Evolutionary conservation across 441 rosid species (phyloP).

Genomic region (Francoa sonchifolia): DNA sequence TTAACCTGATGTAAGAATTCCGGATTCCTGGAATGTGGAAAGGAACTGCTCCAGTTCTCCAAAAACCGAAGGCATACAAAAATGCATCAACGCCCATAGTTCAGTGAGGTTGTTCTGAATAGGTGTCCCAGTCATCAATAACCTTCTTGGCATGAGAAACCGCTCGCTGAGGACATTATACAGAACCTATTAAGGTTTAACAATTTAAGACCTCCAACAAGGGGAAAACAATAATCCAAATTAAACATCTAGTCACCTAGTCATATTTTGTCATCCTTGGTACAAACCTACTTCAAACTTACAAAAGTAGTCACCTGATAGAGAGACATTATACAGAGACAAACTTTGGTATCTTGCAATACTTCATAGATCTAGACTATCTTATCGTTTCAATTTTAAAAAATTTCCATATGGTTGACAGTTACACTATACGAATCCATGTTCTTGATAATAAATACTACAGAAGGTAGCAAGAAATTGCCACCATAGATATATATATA

Average conservation of each 20-base stretch:
- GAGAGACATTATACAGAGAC: too few relatives aligned
- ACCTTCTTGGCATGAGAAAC: constrained; percentile 71
- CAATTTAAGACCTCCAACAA: not conserved
- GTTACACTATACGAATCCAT: too few relatives aligned
- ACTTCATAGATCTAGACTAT: too few relatives aligned
- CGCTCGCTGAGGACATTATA: constrained; percentile 49
- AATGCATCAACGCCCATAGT: constrained; percentile 90
- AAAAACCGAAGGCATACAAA: constrained; percentile 81
- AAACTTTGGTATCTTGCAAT: too few relatives aligned
- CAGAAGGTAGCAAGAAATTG: too few relatives aligned
- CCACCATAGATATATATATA: too few relatives aligned
- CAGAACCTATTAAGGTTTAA: constrained; percentile 43
- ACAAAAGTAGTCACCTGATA: too few relatives aligned
- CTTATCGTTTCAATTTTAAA: too few relatives aligned
- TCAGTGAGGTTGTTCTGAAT: constrained; percentile 80
- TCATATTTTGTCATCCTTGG: not conserved
- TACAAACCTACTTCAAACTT: too few relatives aligned
- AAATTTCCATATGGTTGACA: too few relatives aligned
- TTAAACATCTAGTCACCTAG: not conserved
- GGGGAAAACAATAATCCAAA: not conserved
- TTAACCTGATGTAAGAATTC: constrained; percentile 40
- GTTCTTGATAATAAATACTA: too few relatives aligned
- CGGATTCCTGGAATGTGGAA: constrained; percentile 54
- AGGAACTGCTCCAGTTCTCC: constrained; percentile 66
- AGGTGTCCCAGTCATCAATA: constrained; percentile 92